Evolutionary conservation across 2,329 filamentous ascomycete species (phyloP).

Genomic region (Xylaria sp.): DNA sequence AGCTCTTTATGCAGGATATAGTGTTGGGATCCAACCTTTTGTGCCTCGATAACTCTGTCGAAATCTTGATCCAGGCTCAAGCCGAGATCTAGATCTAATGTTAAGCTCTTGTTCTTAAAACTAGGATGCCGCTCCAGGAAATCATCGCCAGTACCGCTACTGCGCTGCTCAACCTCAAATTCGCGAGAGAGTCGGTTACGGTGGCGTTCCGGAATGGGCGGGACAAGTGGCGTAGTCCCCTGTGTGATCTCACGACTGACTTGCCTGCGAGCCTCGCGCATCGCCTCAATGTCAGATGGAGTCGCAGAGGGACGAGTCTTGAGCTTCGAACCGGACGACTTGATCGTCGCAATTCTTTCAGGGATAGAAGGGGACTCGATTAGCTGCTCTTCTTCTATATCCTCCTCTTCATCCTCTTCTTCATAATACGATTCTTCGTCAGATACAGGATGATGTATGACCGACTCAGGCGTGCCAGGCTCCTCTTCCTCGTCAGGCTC

Average conservation of each 20-base stretch:
- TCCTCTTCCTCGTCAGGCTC: slow-evolving; percentile 62
- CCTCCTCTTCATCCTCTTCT: slow-evolving; percentile 47
- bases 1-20: slow-evolving; percentile 34
- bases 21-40: slow-evolving; percentile 79
- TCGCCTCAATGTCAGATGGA: slow-evolving; percentile 79
- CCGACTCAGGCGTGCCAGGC: slow-evolving; percentile 82
- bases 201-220: slow-evolving; percentile 66
- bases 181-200: slow-evolving; percentile 60
- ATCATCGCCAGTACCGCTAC: slow-evolving; percentile 47
- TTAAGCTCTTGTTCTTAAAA: slow-evolving; percentile 82
- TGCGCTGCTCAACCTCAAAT: slow-evolving; percentile 47
- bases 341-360: slow-evolving; percentile 85
- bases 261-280: slow-evolving; percentile 85
- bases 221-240: slow-evolving; percentile 63
- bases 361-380: slow-evolving; percentile 71
- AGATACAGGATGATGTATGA: slow-evolving; percentile 77
- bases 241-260: slow-evolving; percentile 75
- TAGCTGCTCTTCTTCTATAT: slow-evolving; percentile 29
- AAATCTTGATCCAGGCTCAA: slow-evolving; percentile 92
- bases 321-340: slow-evolving; percentile 80
- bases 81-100: slow-evolving; percentile 80
- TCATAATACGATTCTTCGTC: slow-evolving; percentile 46
- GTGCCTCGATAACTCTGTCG: slow-evolving; percentile 90
- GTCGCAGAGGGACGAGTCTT: slow-evolving; percentile 90
- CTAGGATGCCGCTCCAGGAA: slow-evolving; percentile 69